These are phyloP conservation scores for Eimeria acervulina DNA, from an alignment of 169 alveolate species.

Conservation along the genomic window DNA sequence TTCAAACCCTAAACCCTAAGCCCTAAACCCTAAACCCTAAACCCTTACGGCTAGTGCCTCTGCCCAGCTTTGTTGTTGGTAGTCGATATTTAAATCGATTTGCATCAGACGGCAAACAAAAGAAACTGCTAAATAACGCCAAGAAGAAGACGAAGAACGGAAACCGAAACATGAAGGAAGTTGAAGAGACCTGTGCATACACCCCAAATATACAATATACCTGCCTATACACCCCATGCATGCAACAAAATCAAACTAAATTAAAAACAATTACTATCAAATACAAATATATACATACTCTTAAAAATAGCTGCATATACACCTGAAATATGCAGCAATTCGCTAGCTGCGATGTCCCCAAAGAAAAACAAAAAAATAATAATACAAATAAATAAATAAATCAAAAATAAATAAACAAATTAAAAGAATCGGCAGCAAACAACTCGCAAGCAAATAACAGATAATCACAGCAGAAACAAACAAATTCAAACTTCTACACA, in stretches of 20 bases:
- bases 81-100: neutral
- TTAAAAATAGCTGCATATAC: neutral
- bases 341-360: no score
- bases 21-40: constrained; percentile 38
- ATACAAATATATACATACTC: no score
- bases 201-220: neutral
- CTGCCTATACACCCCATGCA: neutral
- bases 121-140: neutral
- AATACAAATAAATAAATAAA: neutral
- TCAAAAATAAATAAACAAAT: no score
- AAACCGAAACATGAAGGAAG: neutral
- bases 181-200: constrained; percentile 17
- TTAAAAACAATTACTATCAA: no score
- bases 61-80: constrained; percentile 51
- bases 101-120: constrained; percentile 27
- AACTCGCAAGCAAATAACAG: neutral
- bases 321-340: neutral
- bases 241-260: no score
- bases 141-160: neutral
- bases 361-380: neutral
- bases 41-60: constrained; percentile 35
- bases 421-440: neutral
- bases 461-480: neutral
- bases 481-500: neutral
- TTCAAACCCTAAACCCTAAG: neutral